These are phyloP conservation scores for Lactarius sanguifluus DNA, from an alignment of 768 basidiomycete genomes.

Conservation along the genomic window DNA sequence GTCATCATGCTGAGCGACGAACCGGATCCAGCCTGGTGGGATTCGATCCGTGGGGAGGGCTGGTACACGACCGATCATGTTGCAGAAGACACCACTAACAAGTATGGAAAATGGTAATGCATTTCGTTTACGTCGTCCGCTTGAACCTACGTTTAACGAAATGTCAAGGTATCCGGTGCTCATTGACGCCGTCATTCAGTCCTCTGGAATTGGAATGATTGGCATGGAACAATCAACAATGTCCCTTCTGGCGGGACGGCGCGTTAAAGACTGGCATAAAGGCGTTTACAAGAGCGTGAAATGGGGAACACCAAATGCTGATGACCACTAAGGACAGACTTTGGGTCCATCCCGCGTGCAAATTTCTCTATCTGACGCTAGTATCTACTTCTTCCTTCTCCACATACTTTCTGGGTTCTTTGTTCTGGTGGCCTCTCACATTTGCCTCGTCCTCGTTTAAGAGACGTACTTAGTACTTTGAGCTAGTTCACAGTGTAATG, in stretches of 20 bases:
- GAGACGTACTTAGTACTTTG: background rate
- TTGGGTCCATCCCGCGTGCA: background rate
- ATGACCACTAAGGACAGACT: slow-evolving; percentile 46
- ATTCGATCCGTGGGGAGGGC: slow-evolving; percentile 37
- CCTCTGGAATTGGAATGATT: slow-evolving; percentile 63
- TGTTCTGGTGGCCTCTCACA: background rate
- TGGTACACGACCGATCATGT: slow-evolving; percentile 42
- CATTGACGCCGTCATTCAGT: slow-evolving; percentile 72
- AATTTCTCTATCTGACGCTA: background rate
- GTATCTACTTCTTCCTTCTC: background rate
- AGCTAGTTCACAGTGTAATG: background rate
- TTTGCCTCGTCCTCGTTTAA: background rate
- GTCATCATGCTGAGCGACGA: slow-evolving; percentile 49
- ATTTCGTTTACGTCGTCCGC: background rate
- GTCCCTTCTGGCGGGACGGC: slow-evolving; percentile 61
- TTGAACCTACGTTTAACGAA: slow-evolving; percentile 1
- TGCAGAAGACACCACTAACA: slow-evolving; percentile 36
- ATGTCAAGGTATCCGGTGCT: slow-evolving; percentile 66
- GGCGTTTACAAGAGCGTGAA: slow-evolving; percentile 52
- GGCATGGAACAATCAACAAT: slow-evolving; percentile 74
- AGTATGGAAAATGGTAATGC: slow-evolving; percentile 39
- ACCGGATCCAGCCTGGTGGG: slow-evolving; percentile 42
- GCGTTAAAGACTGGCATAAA: slow-evolving; percentile 65
- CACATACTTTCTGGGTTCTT: background rate
- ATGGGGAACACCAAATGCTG: slow-evolving; percentile 59